Base-by-base conservation (phyloP, 2,329 filamentous ascomycete genomes). In the Sporothrix luriei region DNA sequence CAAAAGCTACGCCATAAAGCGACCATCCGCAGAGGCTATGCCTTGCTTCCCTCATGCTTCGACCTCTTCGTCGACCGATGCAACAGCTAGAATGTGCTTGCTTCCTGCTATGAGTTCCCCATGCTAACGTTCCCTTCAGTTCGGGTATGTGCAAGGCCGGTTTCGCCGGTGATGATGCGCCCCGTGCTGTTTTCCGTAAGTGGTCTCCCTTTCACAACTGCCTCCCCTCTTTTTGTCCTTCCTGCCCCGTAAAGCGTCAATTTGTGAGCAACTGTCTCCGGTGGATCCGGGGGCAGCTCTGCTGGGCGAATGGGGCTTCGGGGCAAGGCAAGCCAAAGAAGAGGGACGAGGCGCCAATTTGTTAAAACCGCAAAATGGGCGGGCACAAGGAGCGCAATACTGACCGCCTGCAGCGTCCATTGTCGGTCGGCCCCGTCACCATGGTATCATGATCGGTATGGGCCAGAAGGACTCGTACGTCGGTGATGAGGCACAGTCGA, bases 391-490 rank as follows among this genome's bases (percentile, higher is more conserved):
- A 57, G 29, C 57, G 5, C 11, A 4, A 14, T 14, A n/a, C 67
- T 69, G 26, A 69, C 67, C 29, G 21, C 46, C n/a, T 16, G 5
- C 79, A 98, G 94, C 95, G 80, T 99, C 95, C 83, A 99, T 99
- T 84, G 95, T 99, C 86, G 95, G 95, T 84, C 94, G 95, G 85
- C 95, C 95, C 85, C 95, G 95, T 86, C 95, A 99, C 84, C 95
- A 98, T 95, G 95, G 94, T 90, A 98, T 99, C 88, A 99, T 99
- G 95, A 98, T 99, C 84, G 95, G 95, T 90, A 99, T 99, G 95
- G 95, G 95, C 79, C 95, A 98, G 87, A 99, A 99, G 88, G 95
- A 99, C 89, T 98, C 95, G 74, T 99, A 99, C 82, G 95, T 99
- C 79, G 95, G 95, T 89, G 95, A 99, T 86, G 95, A 99, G 89